phyloP scores from a whole-genome alignment of 2,329 filamentous ascomycete species.

The Neofusicoccum ribis region DNA sequence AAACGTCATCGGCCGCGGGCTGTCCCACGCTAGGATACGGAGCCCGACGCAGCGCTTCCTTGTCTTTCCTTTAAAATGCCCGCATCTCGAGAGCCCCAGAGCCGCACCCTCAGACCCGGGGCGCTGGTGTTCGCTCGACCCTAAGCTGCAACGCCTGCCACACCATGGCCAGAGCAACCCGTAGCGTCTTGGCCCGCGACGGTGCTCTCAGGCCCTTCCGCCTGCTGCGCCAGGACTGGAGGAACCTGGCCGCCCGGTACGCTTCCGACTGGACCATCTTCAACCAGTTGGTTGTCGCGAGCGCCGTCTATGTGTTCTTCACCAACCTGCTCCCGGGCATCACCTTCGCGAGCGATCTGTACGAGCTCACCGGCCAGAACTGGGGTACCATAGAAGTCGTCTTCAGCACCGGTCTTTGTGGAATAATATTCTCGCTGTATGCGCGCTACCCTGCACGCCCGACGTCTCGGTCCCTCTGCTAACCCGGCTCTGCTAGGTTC shows the following conservation, averaged over 20 bases:
- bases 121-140: neutral
- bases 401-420: slow-evolving; percentile 65
- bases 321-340: slow-evolving; percentile 67
- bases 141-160: neutral
- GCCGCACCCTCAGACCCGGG: neutral
- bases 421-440: slow-evolving; percentile 62
- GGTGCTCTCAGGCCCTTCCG: slow-evolving; percentile 34
- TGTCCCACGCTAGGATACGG: too few species aligned
- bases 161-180: slow-evolving; percentile 6
- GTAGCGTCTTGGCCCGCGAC: slow-evolving; percentile 24
- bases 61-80: neutral
- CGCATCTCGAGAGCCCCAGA: neutral
- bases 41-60: too few species aligned
- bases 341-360: slow-evolving; percentile 66
- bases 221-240: slow-evolving; percentile 33
- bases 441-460: slow-evolving; percentile 22
- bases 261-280: slow-evolving; percentile 48
- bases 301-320: slow-evolving; percentile 66
- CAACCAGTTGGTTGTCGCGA: slow-evolving; percentile 65
- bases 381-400: slow-evolving; percentile 70
- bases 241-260: slow-evolving; percentile 32
- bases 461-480: neutral
- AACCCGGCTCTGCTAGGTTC: slow-evolving; percentile 36
- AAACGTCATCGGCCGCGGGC: slow-evolving; percentile 2
- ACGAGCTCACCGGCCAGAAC: slow-evolving; percentile 60